Conservation (phyloP, 345 rosid species). For the Stellera chamaejasme region DNA sequence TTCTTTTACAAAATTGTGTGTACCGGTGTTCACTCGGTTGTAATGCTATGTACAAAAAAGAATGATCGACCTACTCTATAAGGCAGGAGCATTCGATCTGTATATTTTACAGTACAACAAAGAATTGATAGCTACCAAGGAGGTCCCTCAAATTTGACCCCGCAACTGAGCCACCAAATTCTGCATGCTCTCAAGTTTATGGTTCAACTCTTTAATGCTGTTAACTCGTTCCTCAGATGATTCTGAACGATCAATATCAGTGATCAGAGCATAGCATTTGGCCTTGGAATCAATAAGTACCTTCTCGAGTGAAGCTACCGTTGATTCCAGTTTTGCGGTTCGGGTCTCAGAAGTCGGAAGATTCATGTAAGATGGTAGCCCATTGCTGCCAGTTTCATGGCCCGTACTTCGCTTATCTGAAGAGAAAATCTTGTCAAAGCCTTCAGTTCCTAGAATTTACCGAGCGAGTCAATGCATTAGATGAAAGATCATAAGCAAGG, state of each 20-base stretch:
- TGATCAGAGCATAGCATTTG: slow-evolving; percentile 48
- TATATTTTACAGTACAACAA: slow-evolving; percentile 19
- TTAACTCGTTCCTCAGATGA: slow-evolving; percentile 26
- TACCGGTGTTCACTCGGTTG: slow-evolving; percentile 12
- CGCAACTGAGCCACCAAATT: slow-evolving; percentile 50
- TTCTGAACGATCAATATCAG: slow-evolving; percentile 31
- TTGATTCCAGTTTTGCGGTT: slow-evolving; percentile 30
- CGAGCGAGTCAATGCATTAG: background rate
- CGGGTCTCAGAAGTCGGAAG: slow-evolving; percentile 16
- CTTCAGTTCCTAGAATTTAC: slow-evolving; percentile 61
- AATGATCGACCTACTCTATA: slow-evolving; percentile 16
- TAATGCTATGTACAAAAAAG: slow-evolving; percentile 30
- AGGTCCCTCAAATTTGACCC: slow-evolving; percentile 36
- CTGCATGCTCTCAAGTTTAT: slow-evolving; percentile 65
- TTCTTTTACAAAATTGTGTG: too few relatives aligned
- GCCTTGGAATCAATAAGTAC: slow-evolving; percentile 50
- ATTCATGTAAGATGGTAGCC: slow-evolving; percentile 25
- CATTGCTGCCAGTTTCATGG: slow-evolving; percentile 30
- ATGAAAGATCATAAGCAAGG: background rate
- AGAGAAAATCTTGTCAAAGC: slow-evolving; percentile 72
- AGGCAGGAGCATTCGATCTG: slow-evolving; percentile 7
- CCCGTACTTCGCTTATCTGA: slow-evolving; percentile 38
- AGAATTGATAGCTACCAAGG: background rate
- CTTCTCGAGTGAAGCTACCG: slow-evolving; percentile 68
- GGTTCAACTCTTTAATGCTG: slow-evolving; percentile 40